Evolutionary conservation across 225 moss, liverwort and hornwort genomes (phyloP).

Genomic region (Polytrichum commune): DNA sequence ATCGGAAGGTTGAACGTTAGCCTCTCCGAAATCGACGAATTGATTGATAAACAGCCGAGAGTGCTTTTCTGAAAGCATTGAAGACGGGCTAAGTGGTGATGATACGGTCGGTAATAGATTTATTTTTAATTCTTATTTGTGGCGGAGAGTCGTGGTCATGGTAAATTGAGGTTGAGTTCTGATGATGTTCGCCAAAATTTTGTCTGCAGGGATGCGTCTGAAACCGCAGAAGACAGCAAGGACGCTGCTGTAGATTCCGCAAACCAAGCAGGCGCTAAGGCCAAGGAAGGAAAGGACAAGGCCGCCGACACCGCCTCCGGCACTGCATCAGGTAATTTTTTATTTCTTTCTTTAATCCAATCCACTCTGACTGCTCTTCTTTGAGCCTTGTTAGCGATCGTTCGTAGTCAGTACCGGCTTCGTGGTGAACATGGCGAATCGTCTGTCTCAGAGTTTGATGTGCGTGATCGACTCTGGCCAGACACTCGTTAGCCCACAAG

Average conservation of each 20-base stretch:
- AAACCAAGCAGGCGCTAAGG: conserved; percentile 17
- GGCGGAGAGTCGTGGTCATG: background rate
- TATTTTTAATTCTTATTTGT: background rate
- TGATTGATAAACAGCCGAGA: no score
- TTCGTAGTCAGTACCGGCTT: no score
- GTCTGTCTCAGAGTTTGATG: background rate
- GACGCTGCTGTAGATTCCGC: conserved; percentile 13
- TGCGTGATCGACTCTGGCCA: background rate
- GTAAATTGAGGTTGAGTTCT: background rate
- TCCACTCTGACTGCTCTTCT: no score
- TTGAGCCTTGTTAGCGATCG: background rate
- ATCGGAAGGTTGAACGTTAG: no score
- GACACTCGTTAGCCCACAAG: background rate
- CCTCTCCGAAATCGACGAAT: no score
- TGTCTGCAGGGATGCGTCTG: conserved; percentile 10
- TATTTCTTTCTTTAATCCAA: no score
- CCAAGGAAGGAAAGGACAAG: conserved; percentile 9
- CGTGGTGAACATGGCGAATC: no score
- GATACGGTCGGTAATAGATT: background rate
- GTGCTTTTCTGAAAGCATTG: no score
- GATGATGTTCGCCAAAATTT: background rate
- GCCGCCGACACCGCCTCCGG: conserved; percentile 4
- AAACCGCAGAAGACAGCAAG: conserved; percentile 14
- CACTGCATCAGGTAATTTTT: conserved; percentile 23
- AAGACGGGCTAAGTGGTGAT: no score